phyloP scores from a whole-genome alignment of 2,329 filamentous ascomycete species.

The Xylariales sp. region DNA sequence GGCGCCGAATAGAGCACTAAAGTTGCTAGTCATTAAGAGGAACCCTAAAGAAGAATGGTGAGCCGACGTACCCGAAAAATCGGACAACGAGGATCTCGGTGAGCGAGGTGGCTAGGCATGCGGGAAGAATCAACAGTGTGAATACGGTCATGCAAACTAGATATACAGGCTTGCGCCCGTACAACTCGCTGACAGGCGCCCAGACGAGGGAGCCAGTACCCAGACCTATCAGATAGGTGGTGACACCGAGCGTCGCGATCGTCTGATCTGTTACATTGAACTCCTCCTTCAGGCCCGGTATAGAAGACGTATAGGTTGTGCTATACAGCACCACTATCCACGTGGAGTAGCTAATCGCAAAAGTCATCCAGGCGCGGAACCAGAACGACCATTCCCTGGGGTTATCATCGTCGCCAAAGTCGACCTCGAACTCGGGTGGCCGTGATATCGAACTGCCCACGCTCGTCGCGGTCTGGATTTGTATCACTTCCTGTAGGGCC shows the following conservation, averaged over 20 bases:
- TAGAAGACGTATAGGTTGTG: conserved; percentile 80
- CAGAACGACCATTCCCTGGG: conserved; percentile 75
- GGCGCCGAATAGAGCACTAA: conserved; percentile 74
- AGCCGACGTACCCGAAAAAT: conserved; percentile 71
- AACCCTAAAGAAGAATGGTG: background rate
- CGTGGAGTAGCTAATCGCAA: conserved; percentile 59
- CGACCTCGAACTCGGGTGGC: conserved; percentile 75
- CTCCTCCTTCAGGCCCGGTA: conserved; percentile 74
- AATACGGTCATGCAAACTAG: conserved; percentile 73
- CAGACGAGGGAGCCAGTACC: conserved; percentile 77
- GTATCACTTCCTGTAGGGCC: conserved; percentile 56
- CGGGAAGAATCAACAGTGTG: conserved; percentile 76
- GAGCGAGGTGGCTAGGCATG: conserved; percentile 75
- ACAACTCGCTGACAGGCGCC: conserved; percentile 79
- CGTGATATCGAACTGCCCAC: conserved; percentile 57
- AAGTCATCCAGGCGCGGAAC: conserved; percentile 56
- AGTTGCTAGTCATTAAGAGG: conserved; percentile 42
- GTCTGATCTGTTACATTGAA: conserved; percentile 69
- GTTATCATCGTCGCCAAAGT: conserved; percentile 75
- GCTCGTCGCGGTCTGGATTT: conserved; percentile 57
- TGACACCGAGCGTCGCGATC: conserved; percentile 79
- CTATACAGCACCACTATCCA: conserved; percentile 76
- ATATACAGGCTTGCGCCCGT: conserved; percentile 76
- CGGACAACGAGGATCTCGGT: conserved; percentile 75
- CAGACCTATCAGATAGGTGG: conserved; percentile 81